These are phyloP conservation scores for Agaricus subrufescens DNA, from an alignment of 768 basidiomycete genomes.

Conservation along the genomic window DNA sequence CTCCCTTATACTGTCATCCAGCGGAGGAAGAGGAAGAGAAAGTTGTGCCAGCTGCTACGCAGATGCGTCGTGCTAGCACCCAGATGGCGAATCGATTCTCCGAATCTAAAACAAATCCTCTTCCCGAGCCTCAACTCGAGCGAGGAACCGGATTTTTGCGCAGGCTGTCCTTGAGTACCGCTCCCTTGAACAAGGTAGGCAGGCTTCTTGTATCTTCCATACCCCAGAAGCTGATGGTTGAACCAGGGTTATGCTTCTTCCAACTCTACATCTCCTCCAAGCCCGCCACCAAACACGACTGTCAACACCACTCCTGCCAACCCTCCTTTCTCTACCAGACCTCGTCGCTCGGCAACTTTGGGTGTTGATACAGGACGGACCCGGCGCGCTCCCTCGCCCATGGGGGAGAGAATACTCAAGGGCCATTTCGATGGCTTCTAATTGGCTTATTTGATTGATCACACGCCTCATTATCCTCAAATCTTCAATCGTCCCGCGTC, in stretches of 20 bases:
- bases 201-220: constrained; percentile 11
- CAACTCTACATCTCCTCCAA: constrained; percentile 29
- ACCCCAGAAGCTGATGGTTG: constrained; percentile 6
- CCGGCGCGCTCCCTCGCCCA: constrained; percentile 75
- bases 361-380: constrained; percentile 38
- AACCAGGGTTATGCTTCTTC: constrained; percentile 25
- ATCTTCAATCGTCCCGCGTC: neutral
- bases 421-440: constrained; percentile 91
- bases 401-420: constrained; percentile 89
- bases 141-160: constrained; percentile 70
- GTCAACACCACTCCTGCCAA: constrained; percentile 31
- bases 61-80: constrained; percentile 61
- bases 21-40: constrained; percentile 34
- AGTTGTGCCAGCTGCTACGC: constrained; percentile 37
- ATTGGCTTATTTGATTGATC: neutral
- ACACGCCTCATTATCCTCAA: constrained; percentile 4
- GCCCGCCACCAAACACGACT: constrained; percentile 49
- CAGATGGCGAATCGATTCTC: constrained; percentile 49
- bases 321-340: constrained; percentile 27
- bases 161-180: constrained; percentile 65
- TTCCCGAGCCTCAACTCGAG: constrained; percentile 51
- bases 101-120: constrained; percentile 27
- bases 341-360: constrained; percentile 60
- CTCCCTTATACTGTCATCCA: neutral
- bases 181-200: constrained; percentile 54